Conservation (phyloP, 1,284 basidiomycete species). For the Marasmius tenuissimus region DNA sequence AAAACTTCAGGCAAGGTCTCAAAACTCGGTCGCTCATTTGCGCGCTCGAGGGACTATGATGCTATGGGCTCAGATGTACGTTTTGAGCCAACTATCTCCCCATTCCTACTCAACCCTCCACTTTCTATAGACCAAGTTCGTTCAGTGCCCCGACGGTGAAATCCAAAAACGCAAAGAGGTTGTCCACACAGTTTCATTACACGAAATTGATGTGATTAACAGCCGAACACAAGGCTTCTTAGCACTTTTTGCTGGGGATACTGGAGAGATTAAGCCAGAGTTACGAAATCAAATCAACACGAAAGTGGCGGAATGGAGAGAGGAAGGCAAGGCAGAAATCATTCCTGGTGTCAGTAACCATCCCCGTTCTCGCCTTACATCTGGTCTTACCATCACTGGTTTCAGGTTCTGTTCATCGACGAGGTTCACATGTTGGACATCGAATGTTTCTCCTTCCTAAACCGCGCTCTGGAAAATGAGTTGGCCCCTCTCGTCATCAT, state of each 20-base stretch:
- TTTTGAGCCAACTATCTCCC: slow-evolving; percentile 18
- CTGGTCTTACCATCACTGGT: slow-evolving; percentile 4
- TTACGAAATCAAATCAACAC: slow-evolving; percentile 95
- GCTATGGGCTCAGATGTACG: slow-evolving; percentile 97
- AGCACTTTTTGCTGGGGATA: slow-evolving; percentile 83
- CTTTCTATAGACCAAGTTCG: slow-evolving; percentile 83
- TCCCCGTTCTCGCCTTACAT: slow-evolving; percentile 10
- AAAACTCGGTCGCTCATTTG: slow-evolving; percentile 95
- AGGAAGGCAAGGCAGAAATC: slow-evolving; percentile 98
- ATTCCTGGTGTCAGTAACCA: slow-evolving; percentile 83
- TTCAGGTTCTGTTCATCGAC: slow-evolving; percentile 86
- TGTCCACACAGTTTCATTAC: slow-evolving; percentile 94
- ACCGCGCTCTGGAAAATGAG: slow-evolving; percentile 93
- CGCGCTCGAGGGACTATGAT: slow-evolving; percentile 95
- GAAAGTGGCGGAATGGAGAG: slow-evolving; percentile 97
- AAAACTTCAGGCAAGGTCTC: slow-evolving; percentile 97
- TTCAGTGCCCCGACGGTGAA: slow-evolving; percentile 97
- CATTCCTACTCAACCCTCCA: not conserved
- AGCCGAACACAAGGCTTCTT: slow-evolving; percentile 93
- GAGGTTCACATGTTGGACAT: slow-evolving; percentile 99
- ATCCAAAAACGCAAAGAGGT: slow-evolving; percentile 97
- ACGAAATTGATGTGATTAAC: slow-evolving; percentile 99
- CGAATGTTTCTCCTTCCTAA: slow-evolving; percentile 98
- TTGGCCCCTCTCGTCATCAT: slow-evolving; percentile 96
- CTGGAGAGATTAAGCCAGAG: slow-evolving; percentile 98